Conservation (phyloP, 257 asterid genomes). For the Solanum arcanum region DNA sequence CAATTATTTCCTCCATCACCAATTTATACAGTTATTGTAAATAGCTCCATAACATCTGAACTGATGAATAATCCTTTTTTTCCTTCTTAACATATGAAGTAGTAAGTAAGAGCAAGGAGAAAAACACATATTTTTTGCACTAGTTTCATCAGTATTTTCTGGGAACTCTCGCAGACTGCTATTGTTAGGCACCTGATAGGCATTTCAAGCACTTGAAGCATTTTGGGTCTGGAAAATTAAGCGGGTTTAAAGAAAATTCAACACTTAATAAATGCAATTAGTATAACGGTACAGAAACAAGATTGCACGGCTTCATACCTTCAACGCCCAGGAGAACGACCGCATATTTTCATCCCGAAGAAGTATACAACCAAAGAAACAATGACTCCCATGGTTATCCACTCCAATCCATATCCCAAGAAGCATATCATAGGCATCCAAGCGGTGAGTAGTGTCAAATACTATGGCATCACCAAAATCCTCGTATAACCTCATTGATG, state of each 20-base stretch:
- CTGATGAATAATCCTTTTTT: not conserved
- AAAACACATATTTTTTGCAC: not conserved
- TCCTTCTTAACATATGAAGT: not conserved
- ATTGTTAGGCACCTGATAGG: not conserved
- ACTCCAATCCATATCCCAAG: conserved; percentile 79
- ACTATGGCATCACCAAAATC: conserved; percentile 88
- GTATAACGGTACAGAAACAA: not conserved
- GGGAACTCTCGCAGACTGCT: not conserved
- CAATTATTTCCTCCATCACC: not conserved
- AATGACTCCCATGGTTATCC: conserved; percentile 44
- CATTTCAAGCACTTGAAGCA: not conserved
- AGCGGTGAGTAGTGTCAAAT: conserved; percentile 89
- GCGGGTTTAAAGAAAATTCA: not conserved
- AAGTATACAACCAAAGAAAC: conserved; percentile 54
- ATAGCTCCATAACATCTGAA: not conserved
- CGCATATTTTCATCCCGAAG: conserved; percentile 54
- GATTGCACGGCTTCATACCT: conserved; percentile 36
- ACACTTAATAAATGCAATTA: not conserved
- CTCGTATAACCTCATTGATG: conserved; percentile 75
- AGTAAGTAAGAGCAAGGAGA: not conserved
- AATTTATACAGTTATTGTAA: not conserved
- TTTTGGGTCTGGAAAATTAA: not conserved
- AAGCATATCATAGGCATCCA: conserved; percentile 94
- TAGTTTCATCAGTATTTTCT: not conserved
- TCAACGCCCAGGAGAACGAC: conserved; percentile 76